Base-by-base conservation (phyloP, 345 rosid genomes). In the Sonneratia caseolaris region DNA sequence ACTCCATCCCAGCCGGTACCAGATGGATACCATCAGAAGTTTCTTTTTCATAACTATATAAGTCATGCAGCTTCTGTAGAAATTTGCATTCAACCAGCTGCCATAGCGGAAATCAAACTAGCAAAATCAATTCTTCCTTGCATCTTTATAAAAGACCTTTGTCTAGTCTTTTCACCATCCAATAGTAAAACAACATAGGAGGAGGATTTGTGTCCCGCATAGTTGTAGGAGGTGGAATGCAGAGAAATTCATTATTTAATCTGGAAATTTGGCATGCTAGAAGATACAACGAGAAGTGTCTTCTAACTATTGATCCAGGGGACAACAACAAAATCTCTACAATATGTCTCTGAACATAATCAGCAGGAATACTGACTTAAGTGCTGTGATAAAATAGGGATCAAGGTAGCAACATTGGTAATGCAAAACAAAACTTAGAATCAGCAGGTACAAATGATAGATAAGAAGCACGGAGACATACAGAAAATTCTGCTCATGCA, bases 51-150 rank as follows among this genome's bases (percentile, higher is more conserved):
- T 80, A 85, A 74, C 76, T 78, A 72, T 68, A 76, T 66, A 91
- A 72, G 82, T 86, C 85, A 72, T 86, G 89, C 79, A 89, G 77
- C 85, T 88, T 88, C 88, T 88, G 74, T 42, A 91, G 75, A 88
- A 79, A 80, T 43, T 73, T 57, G 78, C 96, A 86, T 74, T 94
- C 97, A 71, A 94, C 93, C 78, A 94, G 82, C 97, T 91, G 68
- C 68, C 49, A 70, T 66, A 12, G 45, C 42, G 70, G 64, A 68
- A 47, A 48, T 65, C 53, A 55, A 43, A 69, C 67, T 22, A 73
- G 22, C 40, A 74, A 76, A 68, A 64, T 72, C 32, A 64, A 75
- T 57, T 76, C 40, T 64, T 32, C 51, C 7, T 35, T 37, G 48
- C 10, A 42, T 56, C 65, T 64, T 56, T 37, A 69, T 18, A 21